These are phyloP conservation scores for Phtheirospermum japonicum DNA, from an alignment of 257 asterid species.

Conservation along the genomic window DNA sequence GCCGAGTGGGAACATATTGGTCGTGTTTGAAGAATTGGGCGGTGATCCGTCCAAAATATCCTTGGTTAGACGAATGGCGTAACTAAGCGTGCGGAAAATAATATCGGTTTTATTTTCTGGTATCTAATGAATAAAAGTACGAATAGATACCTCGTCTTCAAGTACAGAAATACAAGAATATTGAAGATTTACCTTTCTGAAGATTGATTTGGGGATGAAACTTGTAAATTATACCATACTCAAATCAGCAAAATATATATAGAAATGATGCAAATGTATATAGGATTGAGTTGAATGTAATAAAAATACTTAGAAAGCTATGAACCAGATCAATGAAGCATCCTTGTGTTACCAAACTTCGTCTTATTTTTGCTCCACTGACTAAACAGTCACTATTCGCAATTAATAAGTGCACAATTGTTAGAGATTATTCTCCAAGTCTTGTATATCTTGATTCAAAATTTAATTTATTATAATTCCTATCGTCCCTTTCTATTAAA, in stretches of 20 bases:
- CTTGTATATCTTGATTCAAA: too few species aligned
- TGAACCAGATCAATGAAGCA: neutral
- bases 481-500: too few species aligned
- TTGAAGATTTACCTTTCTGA: too few species aligned
- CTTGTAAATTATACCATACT: neutral
- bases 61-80: conserved; percentile 44
- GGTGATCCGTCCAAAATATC: conserved; percentile 62
- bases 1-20: conserved; percentile 57
- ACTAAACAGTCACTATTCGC: too few species aligned
- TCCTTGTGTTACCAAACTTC: neutral
- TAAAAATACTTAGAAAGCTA: neutral
- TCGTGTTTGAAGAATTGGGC: conserved; percentile 81
- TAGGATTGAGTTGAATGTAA: neutral
- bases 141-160: too few species aligned
- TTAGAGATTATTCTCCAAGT: too few species aligned
- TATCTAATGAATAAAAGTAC: neutral
- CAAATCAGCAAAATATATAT: neutral
- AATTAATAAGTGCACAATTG: too few species aligned
- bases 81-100: neutral
- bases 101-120: neutral
- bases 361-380: too few species aligned
- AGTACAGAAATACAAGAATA: too few species aligned
- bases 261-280: neutral
- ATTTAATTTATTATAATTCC: too few species aligned
- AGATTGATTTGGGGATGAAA: neutral